Evolutionary conservation across 108 stramenopile genomes (phyloP).

Genomic region (Fistulifera pelliculosa): DNA sequence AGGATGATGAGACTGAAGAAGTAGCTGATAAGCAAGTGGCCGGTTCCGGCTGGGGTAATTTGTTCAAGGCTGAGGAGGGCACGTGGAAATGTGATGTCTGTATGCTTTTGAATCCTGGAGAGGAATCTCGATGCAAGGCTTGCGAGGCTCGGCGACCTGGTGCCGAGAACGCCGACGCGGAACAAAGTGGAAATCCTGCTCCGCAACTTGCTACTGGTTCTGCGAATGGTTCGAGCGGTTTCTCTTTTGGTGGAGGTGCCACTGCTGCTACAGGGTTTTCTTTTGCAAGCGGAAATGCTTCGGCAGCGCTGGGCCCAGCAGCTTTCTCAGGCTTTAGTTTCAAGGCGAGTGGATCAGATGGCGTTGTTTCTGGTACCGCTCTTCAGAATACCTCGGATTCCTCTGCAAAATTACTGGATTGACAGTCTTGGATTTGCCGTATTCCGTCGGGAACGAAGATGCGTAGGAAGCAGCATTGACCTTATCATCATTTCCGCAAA

Average conservation of each 20-base stretch:
- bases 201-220: constrained; percentile 10
- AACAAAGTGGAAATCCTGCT: constrained; percentile 2
- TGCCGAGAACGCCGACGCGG: constrained; percentile 7
- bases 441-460: neutral
- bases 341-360: neutral
- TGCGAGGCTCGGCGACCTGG: constrained; percentile 78
- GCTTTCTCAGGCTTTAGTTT: constrained; percentile 9
- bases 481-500: no score
- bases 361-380: neutral
- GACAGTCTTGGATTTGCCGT: neutral
- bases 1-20: constrained; percentile 14
- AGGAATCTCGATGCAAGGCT: constrained; percentile 43
- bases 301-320: constrained; percentile 11
- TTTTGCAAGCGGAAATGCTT: constrained; percentile 18
- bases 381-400: no score
- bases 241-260: constrained; percentile 54
- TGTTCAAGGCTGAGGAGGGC: constrained; percentile 37
- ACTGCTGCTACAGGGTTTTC: constrained; percentile 37
- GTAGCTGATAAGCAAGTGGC: neutral
- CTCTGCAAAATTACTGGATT: no score
- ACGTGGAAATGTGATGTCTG: constrained; percentile 86
- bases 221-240: constrained; percentile 40
- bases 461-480: neutral
- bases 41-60: constrained; percentile 11
- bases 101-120: constrained; percentile 54